Base-by-base conservation (phyloP, 805 yeast species). In the Jamesozyma hellenica region DNA sequence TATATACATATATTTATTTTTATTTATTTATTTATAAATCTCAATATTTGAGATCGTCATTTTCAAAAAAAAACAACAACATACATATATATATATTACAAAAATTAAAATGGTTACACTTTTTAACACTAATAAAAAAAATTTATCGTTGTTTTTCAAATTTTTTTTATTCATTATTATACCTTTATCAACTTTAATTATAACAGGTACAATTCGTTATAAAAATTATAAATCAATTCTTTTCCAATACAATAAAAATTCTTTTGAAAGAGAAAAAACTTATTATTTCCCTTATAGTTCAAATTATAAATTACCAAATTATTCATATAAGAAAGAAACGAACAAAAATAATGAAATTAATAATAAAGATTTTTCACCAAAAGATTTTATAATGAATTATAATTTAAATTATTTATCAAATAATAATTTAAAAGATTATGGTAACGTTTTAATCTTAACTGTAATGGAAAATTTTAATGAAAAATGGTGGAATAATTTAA, bases 401-500 rank as follows among this genome's bases (percentile, higher is more conserved):
- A 82, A 87, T 59, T 70, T 88, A 66, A 86, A 90, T 64, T 70
- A 72, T 46, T 65, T 87, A 16, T 28, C 41, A 3, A 7, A 17
- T 10, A 19, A 18, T 2, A 32, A 33, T 18, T 16, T 26, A 27
- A 28, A n/a, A 9, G 30, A 83, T 58, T 72, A 70, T 50, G 95
- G 87, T 56, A 78, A 81, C 44, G 82, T 88, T 17, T 68, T 90
- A 55, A 74, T 88, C 41, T 69, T 90, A 53, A 76, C 95, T 1
- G 96, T 96, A 18, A 76, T 90, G 74, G 77, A 90, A 19, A 72
- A 75, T 47, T 88, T 88, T 55, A 75, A 81, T 58, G 76, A 75
- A 19, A 80, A 74, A 48, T 88, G 86, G 66, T 88, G 96, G 96
- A 72, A 72, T 28, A 88, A 88, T 60, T 63, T 88, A 43, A 58